Conservation (phyloP, 2,329 filamentous ascomycete genomes). For the Huntiella savannae region DNA sequence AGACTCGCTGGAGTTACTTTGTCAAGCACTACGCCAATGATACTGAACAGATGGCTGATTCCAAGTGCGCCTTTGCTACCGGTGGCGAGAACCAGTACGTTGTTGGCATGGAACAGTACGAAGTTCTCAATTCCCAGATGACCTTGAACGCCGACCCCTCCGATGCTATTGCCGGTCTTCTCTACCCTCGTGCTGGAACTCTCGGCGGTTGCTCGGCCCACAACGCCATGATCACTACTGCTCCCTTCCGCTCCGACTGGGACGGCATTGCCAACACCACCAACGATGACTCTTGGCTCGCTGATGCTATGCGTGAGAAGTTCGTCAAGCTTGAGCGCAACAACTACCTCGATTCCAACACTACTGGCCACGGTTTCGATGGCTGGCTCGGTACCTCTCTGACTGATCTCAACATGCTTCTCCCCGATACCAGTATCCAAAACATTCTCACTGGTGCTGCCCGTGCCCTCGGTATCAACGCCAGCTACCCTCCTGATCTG, state of each 20-base stretch:
- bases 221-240: conserved; percentile 18
- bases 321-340: conserved; percentile 25
- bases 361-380: conserved; percentile 23
- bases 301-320: conserved; percentile 23
- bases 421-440: conserved; percentile 17
- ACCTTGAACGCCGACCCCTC: conserved; percentile 4
- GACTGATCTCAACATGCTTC: conserved; percentile 13
- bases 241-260: conserved; percentile 20
- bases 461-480: conserved; percentile 15
- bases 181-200: conserved; percentile 21
- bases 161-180: conserved; percentile 18
- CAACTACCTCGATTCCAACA: conserved; percentile 21
- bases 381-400: conserved; percentile 20
- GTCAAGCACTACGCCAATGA: conserved; percentile 36
- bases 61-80: conserved; percentile 21
- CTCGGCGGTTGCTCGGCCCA: conserved; percentile 20
- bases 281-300: conserved; percentile 24
- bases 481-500: conserved; percentile 13
- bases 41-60: conserved; percentile 22
- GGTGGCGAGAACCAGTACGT: conserved; percentile 5
- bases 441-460: conserved; percentile 16
- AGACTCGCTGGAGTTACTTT: conserved; percentile 36
- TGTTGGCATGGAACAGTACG: not conserved
- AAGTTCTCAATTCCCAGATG: not conserved
- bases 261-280: conserved; percentile 22